Evolutionary conservation across 2,329 filamentous ascomycete genomes (phyloP), one percentile per base, ranked within the genome.

Genomic region (Metarhizium rileyi): DNA sequence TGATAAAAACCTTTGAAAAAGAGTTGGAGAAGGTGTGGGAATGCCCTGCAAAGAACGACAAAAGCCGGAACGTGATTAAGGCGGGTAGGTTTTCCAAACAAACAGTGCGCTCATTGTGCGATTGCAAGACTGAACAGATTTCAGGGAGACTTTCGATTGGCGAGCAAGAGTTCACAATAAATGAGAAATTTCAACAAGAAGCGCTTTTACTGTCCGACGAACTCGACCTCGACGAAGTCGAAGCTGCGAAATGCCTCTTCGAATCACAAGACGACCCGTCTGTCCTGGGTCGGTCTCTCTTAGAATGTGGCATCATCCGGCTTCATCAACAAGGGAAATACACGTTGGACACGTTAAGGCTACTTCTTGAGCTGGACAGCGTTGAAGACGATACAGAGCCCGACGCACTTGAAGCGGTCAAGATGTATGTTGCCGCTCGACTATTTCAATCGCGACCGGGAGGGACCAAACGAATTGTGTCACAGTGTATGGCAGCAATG

Each of bases 291-390:
- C 81, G 87, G 23, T 77, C 87, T 3, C 75, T 87, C 52, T 75
- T 89, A 49, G 83, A 90, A 63, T 85, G 86, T 57, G 86, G 86
- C 52, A 80, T 96, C 55, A 86, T 97, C 61, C 81, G 84, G 56
- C 95, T 94, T 66, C 91, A 98, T 66, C 83, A 90, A 59, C 83
- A 87, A 57, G 83, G 91, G 55, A 85, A 87, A 61, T 89, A 85
- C 60, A 70, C 94, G 40, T 79, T 97, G 30, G 87, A 95, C 64
- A 89, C 85, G 59, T 72, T 96, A 59, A 84, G 90, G 48, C 75
- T 96, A 27, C 76, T 95, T 49, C 73, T 95, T 52, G 81, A 86
- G 59, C 73, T 87, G 48, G 75, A 83, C 50, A 73, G 59, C 6
- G 54, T 63, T 23, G 64, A 82, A 44, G 72, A 81, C 23, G 81